These are phyloP conservation scores for Lecanosticta acicola DNA, from an alignment of 2,329 filamentous ascomycete genomes.

Conservation along the genomic window DNA sequence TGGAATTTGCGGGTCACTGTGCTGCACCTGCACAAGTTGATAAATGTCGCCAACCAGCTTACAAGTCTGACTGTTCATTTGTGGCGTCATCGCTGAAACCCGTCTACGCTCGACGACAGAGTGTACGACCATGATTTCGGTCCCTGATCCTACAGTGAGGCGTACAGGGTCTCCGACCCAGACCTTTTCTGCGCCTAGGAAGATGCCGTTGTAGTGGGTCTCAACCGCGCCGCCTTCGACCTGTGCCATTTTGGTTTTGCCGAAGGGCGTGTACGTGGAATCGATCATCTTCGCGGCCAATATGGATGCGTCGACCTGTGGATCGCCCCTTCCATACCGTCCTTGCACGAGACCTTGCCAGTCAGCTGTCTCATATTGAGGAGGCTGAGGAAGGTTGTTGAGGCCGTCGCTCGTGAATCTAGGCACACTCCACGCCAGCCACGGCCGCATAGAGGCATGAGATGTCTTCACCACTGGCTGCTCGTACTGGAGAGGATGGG, in stretches of 20 bases:
- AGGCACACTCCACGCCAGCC: slow-evolving; percentile 55
- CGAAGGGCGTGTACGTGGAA: slow-evolving; percentile 50
- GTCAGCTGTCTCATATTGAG: slow-evolving; percentile 46
- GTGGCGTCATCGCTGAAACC: slow-evolving; percentile 18
- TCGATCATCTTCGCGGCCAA: slow-evolving; percentile 53
- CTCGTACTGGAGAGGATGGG: slow-evolving; percentile 29
- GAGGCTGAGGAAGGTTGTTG: slow-evolving; percentile 33
- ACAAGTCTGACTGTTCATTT: slow-evolving; percentile 27
- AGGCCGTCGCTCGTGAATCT: slow-evolving; percentile 44
- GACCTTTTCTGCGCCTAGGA: slow-evolving; percentile 54
- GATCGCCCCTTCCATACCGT: slow-evolving; percentile 43
- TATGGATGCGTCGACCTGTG: slow-evolving; percentile 54
- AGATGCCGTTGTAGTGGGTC: slow-evolving; percentile 51
- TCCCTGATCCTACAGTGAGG: slow-evolving; percentile 41
- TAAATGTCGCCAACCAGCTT: slow-evolving; percentile 49
- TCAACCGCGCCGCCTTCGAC: slow-evolving; percentile 34
- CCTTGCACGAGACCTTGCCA: slow-evolving; percentile 43
- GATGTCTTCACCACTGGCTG: slow-evolving; percentile 40
- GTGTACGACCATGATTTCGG: slow-evolving; percentile 46
- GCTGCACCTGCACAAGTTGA: slow-evolving; percentile 40
- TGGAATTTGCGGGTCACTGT: slow-evolving; percentile 32
- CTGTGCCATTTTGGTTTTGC: slow-evolving; percentile 39
- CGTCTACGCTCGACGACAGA: slow-evolving; percentile 39
- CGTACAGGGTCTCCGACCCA: slow-evolving; percentile 56
- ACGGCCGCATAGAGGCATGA: slow-evolving; percentile 47